Base-by-base conservation (phyloP, 2,329 filamentous ascomycete genomes). In the Phialophora expanda region DNA sequence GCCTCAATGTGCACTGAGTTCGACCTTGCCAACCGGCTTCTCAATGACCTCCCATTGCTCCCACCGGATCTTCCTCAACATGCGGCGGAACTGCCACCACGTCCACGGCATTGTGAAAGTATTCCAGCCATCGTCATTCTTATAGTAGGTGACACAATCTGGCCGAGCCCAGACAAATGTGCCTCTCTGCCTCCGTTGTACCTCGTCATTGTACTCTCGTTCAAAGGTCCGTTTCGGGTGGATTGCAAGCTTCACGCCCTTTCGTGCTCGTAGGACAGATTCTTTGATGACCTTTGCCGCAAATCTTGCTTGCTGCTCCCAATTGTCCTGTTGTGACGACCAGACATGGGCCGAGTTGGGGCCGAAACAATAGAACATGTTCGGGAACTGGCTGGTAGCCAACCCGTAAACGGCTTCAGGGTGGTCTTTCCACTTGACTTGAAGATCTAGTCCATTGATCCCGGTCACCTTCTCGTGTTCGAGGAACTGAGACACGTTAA, bases 361-460 rank as follows among this genome's bases (percentile, higher is more conserved):
- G 17, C 64, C 64, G 50, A 62, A 62, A 32, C 64, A 66, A n/a
- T 56, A 62, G 64, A 66, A 66, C 58, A 66, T 62, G 30, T 66
- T 66, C 3, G 64, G 64, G 22, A 66, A 66, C 22, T 59, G 22
- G 54, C 26, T 56, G 17, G 64, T 58, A 1, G 64, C 64, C 6
- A 66, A 14, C 1, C 58, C 64, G 38, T 66, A 62, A 1, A 66
- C 8, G 2, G 30, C 30, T 32, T 32, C 30, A 3, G 30, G 30
- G 30, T 32, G 30, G 3, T 8, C 30, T 11, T 32, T 32, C 30
- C 30, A 32, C 30, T 32, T 32, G 30, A 32, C 30, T 11, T 32
- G 30, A 11, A 32, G 30, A 11, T 32, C 30, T 11, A 32, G 30
- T 32, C 30, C 30, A 8, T 32, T 32, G 30, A 32, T 32, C 3